A percentile compares a stretch with the other conserved stretches of the same genome.
Conservation (phyloP, 192 early-diverging fungal species). For the Gamsiella multidivaricata region DNA sequence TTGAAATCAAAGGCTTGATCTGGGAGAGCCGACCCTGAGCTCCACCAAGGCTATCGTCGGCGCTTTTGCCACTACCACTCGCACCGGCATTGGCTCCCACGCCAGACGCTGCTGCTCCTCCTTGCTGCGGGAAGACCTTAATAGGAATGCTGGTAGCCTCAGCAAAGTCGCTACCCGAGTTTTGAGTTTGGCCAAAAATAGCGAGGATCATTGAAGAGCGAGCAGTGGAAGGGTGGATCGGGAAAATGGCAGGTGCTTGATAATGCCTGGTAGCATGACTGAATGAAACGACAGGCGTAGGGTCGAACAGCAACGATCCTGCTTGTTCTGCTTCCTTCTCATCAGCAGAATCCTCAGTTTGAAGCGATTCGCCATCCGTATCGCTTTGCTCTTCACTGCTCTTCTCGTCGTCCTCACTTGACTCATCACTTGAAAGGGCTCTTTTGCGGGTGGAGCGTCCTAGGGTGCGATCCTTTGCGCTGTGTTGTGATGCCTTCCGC, state of each 20-base stretch:
- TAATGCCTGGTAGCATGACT: conserved; percentile 11
- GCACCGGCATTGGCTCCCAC: conserved; percentile 14
- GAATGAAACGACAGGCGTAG: conserved; percentile 39
- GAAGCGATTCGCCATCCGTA: conserved; percentile 1
- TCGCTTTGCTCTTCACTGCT: conserved; percentile 14
- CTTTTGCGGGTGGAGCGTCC: conserved; percentile 18
- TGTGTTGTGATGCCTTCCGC: conserved; percentile 19
- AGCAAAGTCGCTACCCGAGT: background rate
- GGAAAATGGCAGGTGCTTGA: conserved; percentile 20
- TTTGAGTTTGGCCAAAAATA: conserved; percentile 13
- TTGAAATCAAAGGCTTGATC: conserved; percentile 55
- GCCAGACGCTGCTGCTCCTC: conserved; percentile 26
- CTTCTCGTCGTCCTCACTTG: conserved; percentile 5
- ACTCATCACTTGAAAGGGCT: background rate
- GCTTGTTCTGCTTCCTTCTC: background rate
- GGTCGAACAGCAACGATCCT: conserved; percentile 3
- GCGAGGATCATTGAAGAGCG: conserved; percentile 8
- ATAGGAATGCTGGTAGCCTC: conserved; percentile 16
- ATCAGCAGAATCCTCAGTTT: background rate
- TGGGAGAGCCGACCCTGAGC: conserved; percentile 33
- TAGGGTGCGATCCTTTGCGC: background rate
- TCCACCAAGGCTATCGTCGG: conserved; percentile 34
- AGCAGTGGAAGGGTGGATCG: conserved; percentile 16
- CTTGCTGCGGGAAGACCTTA: conserved; percentile 34
- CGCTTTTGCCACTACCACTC: conserved; percentile 15